Percentiles rank a stretch among this genome's conserved stretches.
Evolutionary conservation across 495 filamentous ascomycete species (phyloP).

Genomic region (Penicillium chermesinum): DNA sequence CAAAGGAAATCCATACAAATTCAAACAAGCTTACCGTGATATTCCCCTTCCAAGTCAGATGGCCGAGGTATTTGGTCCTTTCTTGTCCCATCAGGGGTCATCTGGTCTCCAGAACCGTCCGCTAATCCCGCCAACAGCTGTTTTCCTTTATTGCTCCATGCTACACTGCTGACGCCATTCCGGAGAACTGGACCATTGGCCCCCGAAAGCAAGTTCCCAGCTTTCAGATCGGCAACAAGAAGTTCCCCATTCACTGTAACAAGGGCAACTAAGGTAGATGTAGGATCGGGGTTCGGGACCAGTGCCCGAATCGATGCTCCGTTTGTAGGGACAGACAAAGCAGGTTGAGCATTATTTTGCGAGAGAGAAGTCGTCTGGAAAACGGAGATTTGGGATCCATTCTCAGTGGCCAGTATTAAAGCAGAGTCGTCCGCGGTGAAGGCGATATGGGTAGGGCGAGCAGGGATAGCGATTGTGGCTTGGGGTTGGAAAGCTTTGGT

Average conservation of each 20-base stretch:
- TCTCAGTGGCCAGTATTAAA: conserved; percentile 76
- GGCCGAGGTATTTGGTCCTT: conserved; percentile 78
- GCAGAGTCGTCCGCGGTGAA: conserved; percentile 84
- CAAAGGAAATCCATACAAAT: background rate
- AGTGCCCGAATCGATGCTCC: conserved; percentile 67
- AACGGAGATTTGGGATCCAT: conserved; percentile 74
- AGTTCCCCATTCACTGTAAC: conserved; percentile 78
- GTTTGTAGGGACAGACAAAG: conserved; percentile 72
- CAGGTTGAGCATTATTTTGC: conserved; percentile 58
- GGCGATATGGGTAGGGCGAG: conserved; percentile 78
- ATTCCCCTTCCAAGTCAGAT: conserved; percentile 56
- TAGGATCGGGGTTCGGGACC: conserved; percentile 71
- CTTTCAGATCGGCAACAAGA: conserved; percentile 73
- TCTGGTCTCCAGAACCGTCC: conserved; percentile 74
- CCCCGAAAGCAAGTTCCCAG: conserved; percentile 54
- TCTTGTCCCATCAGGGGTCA: conserved; percentile 70
- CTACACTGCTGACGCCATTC: conserved; percentile 72
- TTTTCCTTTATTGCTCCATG: conserved; percentile 91
- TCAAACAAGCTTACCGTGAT: conserved; percentile 52
- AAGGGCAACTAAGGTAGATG: conserved; percentile 60
- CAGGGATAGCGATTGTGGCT: conserved; percentile 62
- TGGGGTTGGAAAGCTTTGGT: conserved; percentile 69
- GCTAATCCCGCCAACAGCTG: conserved; percentile 84
- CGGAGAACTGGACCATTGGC: conserved; percentile 62
- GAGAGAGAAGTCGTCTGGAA: conserved; percentile 66